Conservation (phyloP, 768 basidiomycete genomes). For the Grammothele lineata region DNA sequence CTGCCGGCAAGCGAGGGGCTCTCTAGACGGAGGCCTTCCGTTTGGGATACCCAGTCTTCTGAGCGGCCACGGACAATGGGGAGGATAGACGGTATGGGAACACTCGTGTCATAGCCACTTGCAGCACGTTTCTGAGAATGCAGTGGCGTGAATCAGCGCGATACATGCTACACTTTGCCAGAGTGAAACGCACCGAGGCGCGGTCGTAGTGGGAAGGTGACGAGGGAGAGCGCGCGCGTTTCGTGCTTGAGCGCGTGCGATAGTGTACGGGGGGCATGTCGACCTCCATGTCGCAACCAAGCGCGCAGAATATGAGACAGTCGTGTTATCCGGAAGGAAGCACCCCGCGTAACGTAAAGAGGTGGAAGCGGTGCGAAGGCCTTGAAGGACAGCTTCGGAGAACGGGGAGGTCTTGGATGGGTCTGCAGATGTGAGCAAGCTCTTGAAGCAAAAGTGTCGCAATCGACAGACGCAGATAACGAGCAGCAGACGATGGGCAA, state of each 20-base stretch:
- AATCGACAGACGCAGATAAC: too few species aligned
- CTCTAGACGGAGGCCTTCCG: slow-evolving; percentile 62
- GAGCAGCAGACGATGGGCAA: too few species aligned
- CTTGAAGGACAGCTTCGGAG: too few species aligned
- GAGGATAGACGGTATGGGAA: slow-evolving; percentile 13
- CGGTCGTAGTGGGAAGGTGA: slow-evolving; percentile 44
- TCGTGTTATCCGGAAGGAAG: too few species aligned
- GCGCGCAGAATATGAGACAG: too few species aligned
- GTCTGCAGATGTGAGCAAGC: too few species aligned
- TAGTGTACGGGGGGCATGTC: slow-evolving; percentile 46
- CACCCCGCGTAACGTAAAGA: too few species aligned
- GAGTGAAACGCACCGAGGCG: slow-evolving; percentile 43
- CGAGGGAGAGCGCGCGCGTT: slow-evolving; percentile 62
- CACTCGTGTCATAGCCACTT: slow-evolving; percentile 32
- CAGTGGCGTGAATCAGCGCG: slow-evolving; percentile 4
- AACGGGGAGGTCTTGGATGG: too few species aligned
- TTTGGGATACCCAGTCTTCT: slow-evolving; percentile 76
- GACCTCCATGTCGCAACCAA: too few species aligned
- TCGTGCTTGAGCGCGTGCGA: slow-evolving; percentile 36
- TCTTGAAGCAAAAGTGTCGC: too few species aligned
- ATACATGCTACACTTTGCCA: too few species aligned
- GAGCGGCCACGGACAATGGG: slow-evolving; percentile 27
- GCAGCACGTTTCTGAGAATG: slow-evolving; percentile 53
- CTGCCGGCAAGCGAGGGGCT: slow-evolving; percentile 32
- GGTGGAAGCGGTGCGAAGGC: not conserved